Conservation (phyloP, 345 rosid genomes). For the Ailanthus altissimus region DNA sequence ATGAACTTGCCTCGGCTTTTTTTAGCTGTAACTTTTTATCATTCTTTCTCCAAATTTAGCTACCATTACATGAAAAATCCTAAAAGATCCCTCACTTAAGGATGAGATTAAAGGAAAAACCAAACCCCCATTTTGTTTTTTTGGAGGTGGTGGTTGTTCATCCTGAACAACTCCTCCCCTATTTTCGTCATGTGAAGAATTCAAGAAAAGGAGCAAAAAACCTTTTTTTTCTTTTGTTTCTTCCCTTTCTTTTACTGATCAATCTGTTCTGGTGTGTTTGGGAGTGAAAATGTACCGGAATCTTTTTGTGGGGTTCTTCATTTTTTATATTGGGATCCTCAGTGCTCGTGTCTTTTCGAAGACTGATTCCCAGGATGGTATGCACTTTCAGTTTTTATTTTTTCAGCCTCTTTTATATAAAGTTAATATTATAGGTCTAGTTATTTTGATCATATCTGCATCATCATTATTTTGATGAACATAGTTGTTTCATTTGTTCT, state of each 20-base stretch:
- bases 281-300: constrained; percentile 20
- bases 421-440: background rate
- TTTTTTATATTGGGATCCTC: constrained; percentile 39
- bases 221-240: constrained; percentile 10
- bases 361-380: constrained; percentile 62
- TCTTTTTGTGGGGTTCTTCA: constrained; percentile 25
- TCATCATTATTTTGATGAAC: background rate
- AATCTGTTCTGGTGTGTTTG: background rate
- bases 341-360: constrained; percentile 43
- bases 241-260: constrained; percentile 5
- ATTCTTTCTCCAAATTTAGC: constrained; percentile 41
- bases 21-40: constrained; percentile 29
- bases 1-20: constrained; percentile 13
- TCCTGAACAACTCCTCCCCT: constrained; percentile 17
- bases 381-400: background rate
- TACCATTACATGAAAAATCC: background rate
- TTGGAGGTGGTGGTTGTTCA: constrained; percentile 11
- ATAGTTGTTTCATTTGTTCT: background rate
- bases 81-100: background rate
- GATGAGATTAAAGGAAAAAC: background rate
- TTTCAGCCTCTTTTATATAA: background rate
- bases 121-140: background rate
- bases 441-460: constrained; percentile 1
- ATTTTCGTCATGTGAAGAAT: background rate
- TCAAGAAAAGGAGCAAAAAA: constrained; percentile 11